A percentile compares a stretch with the other conserved stretches of the same genome.
phyloP scores from a whole-genome alignment of 257 asterid genomes.

The Nicotiana benthamiana region DNA sequence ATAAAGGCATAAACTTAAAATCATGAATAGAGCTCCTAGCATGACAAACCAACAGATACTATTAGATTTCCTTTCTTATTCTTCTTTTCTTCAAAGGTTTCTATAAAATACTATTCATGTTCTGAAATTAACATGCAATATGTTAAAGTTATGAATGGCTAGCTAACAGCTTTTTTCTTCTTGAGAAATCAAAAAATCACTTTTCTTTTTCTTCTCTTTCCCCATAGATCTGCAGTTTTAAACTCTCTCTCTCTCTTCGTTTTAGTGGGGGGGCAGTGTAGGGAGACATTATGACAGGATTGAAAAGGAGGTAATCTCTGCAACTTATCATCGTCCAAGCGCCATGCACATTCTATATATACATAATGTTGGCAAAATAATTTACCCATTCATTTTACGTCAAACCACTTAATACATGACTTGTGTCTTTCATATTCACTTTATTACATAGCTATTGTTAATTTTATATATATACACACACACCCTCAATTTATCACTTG shows the following conservation, averaged over 20 bases:
- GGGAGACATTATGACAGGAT: not conserved
- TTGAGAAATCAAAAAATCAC: not conserved
- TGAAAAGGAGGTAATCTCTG: not conserved
- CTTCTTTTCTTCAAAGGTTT: not conserved
- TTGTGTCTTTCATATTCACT: not conserved
- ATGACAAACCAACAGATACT: not conserved
- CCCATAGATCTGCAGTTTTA: not conserved
- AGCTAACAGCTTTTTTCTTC: not conserved
- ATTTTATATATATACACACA: no score
- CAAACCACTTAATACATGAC: not conserved
- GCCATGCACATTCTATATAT: slow-evolving; percentile 1
- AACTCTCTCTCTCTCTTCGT: no score
- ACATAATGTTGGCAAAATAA: not conserved
- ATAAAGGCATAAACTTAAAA: no score
- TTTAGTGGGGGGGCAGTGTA: not conserved
- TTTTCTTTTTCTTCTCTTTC: not conserved
- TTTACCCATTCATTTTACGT: not conserved
- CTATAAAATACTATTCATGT: not conserved
- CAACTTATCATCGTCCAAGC: not conserved
- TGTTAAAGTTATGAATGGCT: not conserved
- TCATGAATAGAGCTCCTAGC: no score
- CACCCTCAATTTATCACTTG: not conserved
- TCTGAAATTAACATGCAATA: not conserved
- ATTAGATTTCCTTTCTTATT: not conserved
- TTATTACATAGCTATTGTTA: not conserved